Evolutionary conservation across 1,284 basidiomycete species (phyloP), one percentile per base, ranked within the genome.

Genomic region (Hortiboletus rubellus): DNA sequence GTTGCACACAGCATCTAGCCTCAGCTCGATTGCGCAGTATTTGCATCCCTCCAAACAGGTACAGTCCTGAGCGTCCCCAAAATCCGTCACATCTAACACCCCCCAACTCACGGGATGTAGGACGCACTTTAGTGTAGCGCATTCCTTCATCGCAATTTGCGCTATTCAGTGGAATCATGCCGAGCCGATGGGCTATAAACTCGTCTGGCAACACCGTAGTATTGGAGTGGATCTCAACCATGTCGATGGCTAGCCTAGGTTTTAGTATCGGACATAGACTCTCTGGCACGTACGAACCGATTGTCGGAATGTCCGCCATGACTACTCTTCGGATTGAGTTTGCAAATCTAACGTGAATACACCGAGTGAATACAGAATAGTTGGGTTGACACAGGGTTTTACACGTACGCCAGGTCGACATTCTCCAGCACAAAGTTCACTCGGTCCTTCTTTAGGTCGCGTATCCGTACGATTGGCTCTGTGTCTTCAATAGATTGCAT

Each of bases 171-270:
- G 97, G 97, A 24, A 99, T 83, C 85, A 98, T 89, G 24, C 97
- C 97, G 27, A 99, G 79, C 45, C 97, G 85, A 74, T 99, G 97
- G 1, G 95, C 93, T 60, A 99, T 89, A 78, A 97, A 97, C 77
- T 99, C 97, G 75, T 99, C 97, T 2, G 96, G 92, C 36, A 99
- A 77, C 5, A 98, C 96, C 1, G 92, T 89, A 9, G 94, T 96
- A 72, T 99, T 99, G 56, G 85, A 84, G 61, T 90, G 82, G 63
- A 99, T 91, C 72, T 96, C 92, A 4, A 99, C 96, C 76, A 96
- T 89, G 77, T 99, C 97, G 66, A 99, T 98, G 30, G 96, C 96
- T 94, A 64, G 54, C 49, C 33, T 24, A 17, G 22, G n/a, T 50
- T 33, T 65, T 45, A 59, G 46, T 22, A 44, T 50, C 10, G 37